Percentiles rank a stretch among this genome's conserved stretches.
Evolutionary conservation across 2,329 filamentous ascomycete species (phyloP).

Genomic region (Decorospora gaudefroyi): DNA sequence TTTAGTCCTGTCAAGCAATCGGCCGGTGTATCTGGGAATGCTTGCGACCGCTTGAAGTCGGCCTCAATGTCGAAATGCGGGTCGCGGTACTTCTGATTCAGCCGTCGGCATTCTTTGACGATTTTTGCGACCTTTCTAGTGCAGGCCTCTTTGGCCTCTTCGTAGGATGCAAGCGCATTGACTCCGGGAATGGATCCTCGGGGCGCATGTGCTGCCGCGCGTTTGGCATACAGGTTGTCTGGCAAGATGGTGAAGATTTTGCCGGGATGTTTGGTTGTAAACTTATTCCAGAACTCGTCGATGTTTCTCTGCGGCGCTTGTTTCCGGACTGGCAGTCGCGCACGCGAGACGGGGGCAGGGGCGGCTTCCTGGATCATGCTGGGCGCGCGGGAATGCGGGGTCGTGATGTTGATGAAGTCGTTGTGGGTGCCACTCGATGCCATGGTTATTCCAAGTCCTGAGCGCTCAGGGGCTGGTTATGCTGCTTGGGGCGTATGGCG

Average conservation of each 20-base stretch:
- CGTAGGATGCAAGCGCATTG: slow-evolving; percentile 68
- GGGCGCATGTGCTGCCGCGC: slow-evolving; percentile 61
- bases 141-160: slow-evolving; percentile 72
- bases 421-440: slow-evolving; percentile 43
- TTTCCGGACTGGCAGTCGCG: slow-evolving; percentile 48
- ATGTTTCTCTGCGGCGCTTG: slow-evolving; percentile 68
- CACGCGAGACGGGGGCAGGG: slow-evolving; percentile 21
- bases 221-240: slow-evolving; percentile 66
- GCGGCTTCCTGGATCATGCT: slow-evolving; percentile 44
- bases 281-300: slow-evolving; percentile 73
- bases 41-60: slow-evolving; percentile 63
- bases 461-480: slow-evolving; percentile 23
- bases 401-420: slow-evolving; percentile 46
- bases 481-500: slow-evolving; percentile 21
- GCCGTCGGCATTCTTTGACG: slow-evolving; percentile 66
- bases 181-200: slow-evolving; percentile 62
- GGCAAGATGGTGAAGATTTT: slow-evolving; percentile 75
- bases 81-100: slow-evolving; percentile 86
- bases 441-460: slow-evolving; percentile 36
- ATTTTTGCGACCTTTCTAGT: slow-evolving; percentile 63
- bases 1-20: slow-evolving; percentile 59
- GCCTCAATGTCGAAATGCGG: slow-evolving; percentile 84
- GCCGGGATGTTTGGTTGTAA: slow-evolving; percentile 69
- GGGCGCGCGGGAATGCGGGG: slow-evolving; percentile 43
- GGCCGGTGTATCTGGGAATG: slow-evolving; percentile 38